These are phyloP conservation scores for Aspergillus kassunensis DNA, from an alignment of 495 filamentous ascomycete genomes.

Conservation along the genomic window DNA sequence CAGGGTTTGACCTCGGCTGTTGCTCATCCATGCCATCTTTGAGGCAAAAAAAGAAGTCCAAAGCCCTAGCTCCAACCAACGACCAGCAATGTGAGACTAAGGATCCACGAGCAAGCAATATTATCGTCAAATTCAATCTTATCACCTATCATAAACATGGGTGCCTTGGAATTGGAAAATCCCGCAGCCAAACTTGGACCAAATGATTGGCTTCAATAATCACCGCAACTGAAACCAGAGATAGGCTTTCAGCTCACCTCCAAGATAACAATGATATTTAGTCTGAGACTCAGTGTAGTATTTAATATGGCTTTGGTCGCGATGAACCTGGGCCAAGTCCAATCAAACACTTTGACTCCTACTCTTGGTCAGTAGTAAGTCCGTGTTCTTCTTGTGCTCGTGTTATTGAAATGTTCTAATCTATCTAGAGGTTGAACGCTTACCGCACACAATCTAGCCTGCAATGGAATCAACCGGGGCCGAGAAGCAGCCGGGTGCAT, in stretches of 20 bases:
- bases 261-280: neutral
- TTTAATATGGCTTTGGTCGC: neutral
- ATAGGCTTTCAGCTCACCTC: neutral
- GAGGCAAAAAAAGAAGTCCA: too few relatives aligned
- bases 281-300: neutral
- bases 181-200: neutral
- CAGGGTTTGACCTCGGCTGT: too few relatives aligned
- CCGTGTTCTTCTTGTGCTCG: neutral
- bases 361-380: neutral
- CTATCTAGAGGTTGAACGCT: neutral
- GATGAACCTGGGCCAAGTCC: neutral
- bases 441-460: neutral
- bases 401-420: neutral
- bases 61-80: too few relatives aligned
- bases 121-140: constrained; percentile 6
- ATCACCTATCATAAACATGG: neutral
- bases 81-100: too few relatives aligned
- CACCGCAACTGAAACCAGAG: neutral
- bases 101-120: neutral
- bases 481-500: neutral
- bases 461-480: neutral
- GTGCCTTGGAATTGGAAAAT: constrained; percentile 1
- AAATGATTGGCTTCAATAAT: constrained; percentile 6
- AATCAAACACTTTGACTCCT: neutral
- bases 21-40: too few relatives aligned